These are phyloP conservation scores for Coccinonectria pachysandricola DNA, from an alignment of 2,329 filamentous ascomycete genomes.

Conservation along the genomic window DNA sequence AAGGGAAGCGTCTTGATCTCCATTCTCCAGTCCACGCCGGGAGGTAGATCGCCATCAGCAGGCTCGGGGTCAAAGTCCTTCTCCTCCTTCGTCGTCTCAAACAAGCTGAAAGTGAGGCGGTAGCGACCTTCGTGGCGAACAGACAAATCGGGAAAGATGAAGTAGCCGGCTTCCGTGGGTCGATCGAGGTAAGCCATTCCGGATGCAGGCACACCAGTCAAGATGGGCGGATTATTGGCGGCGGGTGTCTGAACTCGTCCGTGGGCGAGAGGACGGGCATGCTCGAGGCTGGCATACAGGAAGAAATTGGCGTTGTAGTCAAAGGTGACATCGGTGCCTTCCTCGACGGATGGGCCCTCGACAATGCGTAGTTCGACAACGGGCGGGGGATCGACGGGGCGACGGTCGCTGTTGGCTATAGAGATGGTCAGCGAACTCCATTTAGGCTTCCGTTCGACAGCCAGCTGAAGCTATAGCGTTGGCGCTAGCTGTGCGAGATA, in stretches of 20 bases:
- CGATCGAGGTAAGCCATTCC: slow-evolving; percentile 94
- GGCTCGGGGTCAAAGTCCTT: slow-evolving; percentile 60
- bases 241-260: slow-evolving; percentile 59
- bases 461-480: too few species aligned
- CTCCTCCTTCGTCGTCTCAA: slow-evolving; percentile 82
- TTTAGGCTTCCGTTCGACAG: too few species aligned
- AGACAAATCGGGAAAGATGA: slow-evolving; percentile 93
- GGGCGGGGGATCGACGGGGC: slow-evolving; percentile 87
- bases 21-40: slow-evolving; percentile 67
- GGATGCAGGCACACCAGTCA: slow-evolving; percentile 89
- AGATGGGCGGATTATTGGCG: slow-evolving; percentile 66
- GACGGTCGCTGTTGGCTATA: slow-evolving; percentile 53
- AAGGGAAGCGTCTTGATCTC: slow-evolving; percentile 85
- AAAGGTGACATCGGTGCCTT: slow-evolving; percentile 68
- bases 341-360: slow-evolving; percentile 54
- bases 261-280: slow-evolving; percentile 72
- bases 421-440: too few species aligned
- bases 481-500: too few species aligned
- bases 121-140: slow-evolving; percentile 94
- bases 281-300: slow-evolving; percentile 83
- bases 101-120: slow-evolving; percentile 82
- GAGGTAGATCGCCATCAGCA: slow-evolving; percentile 34
- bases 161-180: slow-evolving; percentile 72
- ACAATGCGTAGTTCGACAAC: slow-evolving; percentile 86
- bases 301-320: slow-evolving; percentile 96